Evolutionary conservation across 495 filamentous ascomycete genomes (phyloP).

Genomic region (Cetradonia linearis): DNA sequence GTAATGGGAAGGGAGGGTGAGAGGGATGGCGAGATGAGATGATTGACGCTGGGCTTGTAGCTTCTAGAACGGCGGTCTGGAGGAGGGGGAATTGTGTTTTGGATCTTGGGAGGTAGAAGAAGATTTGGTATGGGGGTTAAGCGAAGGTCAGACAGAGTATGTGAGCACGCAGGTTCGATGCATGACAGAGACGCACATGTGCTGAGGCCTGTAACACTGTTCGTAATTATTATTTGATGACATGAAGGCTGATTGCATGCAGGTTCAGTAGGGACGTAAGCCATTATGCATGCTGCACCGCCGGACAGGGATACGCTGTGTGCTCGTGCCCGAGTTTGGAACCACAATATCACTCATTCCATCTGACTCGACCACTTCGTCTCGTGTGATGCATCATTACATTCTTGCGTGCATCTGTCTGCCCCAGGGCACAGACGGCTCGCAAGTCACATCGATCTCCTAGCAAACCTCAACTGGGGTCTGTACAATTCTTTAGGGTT

Average conservation of each 20-base stretch:
- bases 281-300: not conserved
- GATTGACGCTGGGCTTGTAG: not conserved
- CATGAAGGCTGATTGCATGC: not conserved
- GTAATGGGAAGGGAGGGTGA: not conserved
- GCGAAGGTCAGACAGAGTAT: too few species aligned
- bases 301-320: too few species aligned
- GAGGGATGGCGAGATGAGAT: not conserved
- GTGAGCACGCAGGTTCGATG: not conserved
- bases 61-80: conserved; percentile 1
- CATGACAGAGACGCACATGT: not conserved
- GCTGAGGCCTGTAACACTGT: not conserved
- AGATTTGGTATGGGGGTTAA: not conserved
- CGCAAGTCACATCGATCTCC: not conserved
- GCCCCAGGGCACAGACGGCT: not conserved
- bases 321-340: not conserved
- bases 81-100: not conserved
- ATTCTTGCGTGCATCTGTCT: not conserved
- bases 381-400: not conserved
- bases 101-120: not conserved
- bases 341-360: not conserved
- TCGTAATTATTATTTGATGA: not conserved
- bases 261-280: not conserved
- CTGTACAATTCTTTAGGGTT: too few species aligned
- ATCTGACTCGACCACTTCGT: not conserved
- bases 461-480: not conserved